Base-by-base conservation (phyloP, 108 stramenopile species). In the Fragilariopsis cylindrus region DNA sequence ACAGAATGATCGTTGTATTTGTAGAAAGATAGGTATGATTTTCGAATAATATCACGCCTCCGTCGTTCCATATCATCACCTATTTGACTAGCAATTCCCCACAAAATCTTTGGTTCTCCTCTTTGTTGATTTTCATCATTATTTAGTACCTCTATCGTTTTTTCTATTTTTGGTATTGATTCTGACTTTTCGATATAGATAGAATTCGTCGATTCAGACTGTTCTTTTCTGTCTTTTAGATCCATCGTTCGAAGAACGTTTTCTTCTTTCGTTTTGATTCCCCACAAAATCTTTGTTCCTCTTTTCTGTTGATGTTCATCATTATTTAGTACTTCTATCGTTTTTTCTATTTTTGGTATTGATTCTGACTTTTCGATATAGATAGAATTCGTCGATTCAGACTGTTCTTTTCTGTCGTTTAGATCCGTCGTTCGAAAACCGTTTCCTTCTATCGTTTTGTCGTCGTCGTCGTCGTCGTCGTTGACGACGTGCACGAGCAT, bases 41-140 rank as follows among this genome's bases (percentile, higher is more conserved):
- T 5, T 68, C 67, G 44, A 0, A 50, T 49, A 19, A 68, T 7
- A 6, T 52, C 18, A 21, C 67, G 48, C 50, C 67, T 49, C 5
- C 67, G 48, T 19, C 5, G 13, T 68, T 68, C 67, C 67, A 68
- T 49, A 5, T 68, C 67, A 30, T 7, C 4, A n/a, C 67, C 67
- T 21, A 18, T 53, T 15, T 47, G 44, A 64, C 64, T 68, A 19
- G 67, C 49, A 19, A 68, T 50, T 39, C 49, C 67, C 67, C 67
- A 68, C 18, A 68, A 68, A 52, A 68, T 68, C 39, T 68, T 68
- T 52, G 67, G 67, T 63, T 63, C 62, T 9, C 13, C 13, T 13
- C 13, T 52, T 13, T 13, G 9, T 52, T 52, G 50, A 52, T 52
- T 13, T 52, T 9, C 50, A 52, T 52, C 13, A 52, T 52, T 13